Evolutionary conservation across 768 basidiomycete species (phyloP), one percentile per base, ranked within the genome.

Genomic region (Russula earlei): DNA sequence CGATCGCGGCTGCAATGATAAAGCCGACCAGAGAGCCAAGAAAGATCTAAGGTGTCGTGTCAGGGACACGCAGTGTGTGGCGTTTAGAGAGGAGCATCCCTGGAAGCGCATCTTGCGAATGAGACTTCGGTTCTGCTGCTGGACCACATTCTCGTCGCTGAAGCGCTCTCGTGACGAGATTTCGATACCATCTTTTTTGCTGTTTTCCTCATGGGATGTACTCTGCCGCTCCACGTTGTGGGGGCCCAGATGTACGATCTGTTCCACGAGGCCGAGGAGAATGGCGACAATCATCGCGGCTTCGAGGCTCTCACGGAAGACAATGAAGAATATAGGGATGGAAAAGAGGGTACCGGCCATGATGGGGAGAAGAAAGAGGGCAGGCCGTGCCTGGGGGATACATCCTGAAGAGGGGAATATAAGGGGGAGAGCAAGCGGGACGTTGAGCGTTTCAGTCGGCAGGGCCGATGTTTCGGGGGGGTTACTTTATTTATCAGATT

Each of bases 251-350:
- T 51, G 67, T 5, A 87, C 77, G 60, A 93, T 81, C 62, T 94
- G 91, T 65, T 95, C 83, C n/a, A 90, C 87, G 58, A 97, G 83
- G 61, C 88, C 83, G 50, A 95, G 84, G 46, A 98, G 80, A 55
- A 95, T 91, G 6, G 91, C 88, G 68, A 96, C 72, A 76, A 98
- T 91, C 74, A 97, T 87, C 41, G 82, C 83, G 4, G 91, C 88
- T 75, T 96, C 93, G 60, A 96, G 78, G 5, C 91, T 87, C 78
- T 96, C 93, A 67, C 93, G 82, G 70, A 95, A 92, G 72, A 94
- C 83, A 72, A 96, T 92, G 79, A 97, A 92, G 76, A 93, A 96
- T 63, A 97, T 91, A 65, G 91, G 83, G 54, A 94, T 79, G 55
- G 87, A 89, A 72, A 96, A 96, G 53, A 93, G 72, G 66, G 82